Evolutionary conservation across 2,329 filamentous ascomycete species (phyloP).

Genomic region (Fusarium chuoi): DNA sequence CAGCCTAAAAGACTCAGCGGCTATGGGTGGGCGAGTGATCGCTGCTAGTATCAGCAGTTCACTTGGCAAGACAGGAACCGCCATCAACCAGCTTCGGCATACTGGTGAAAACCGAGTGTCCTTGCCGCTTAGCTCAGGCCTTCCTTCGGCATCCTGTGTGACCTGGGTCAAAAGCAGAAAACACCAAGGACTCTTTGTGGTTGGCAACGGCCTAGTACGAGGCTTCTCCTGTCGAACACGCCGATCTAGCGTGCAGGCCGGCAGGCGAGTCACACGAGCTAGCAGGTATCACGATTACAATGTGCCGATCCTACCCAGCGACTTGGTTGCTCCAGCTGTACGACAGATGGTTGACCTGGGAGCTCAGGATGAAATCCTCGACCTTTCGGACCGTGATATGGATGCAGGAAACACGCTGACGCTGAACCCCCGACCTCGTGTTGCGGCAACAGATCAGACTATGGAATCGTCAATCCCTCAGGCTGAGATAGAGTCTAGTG

Average conservation of each 20-base stretch:
- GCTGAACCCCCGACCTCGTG: constrained; percentile 54
- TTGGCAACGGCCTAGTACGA: constrained; percentile 73
- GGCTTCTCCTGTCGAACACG: constrained; percentile 70
- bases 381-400: constrained; percentile 62
- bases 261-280: constrained; percentile 63
- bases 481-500: constrained; percentile 94
- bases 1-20: constrained; percentile 68
- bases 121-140: constrained; percentile 66
- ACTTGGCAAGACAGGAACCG: constrained; percentile 76
- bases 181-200: constrained; percentile 70
- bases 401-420: constrained; percentile 66
- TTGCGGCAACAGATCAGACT: constrained; percentile 52
- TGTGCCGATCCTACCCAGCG: constrained; percentile 70
- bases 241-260: constrained; percentile 63
- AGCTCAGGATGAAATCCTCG: constrained; percentile 66
- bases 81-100: constrained; percentile 76
- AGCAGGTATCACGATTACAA: constrained; percentile 74
- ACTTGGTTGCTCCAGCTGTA: constrained; percentile 65
- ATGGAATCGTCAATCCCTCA: constrained; percentile 74
- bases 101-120: constrained; percentile 80
- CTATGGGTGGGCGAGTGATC: constrained; percentile 77
- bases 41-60: constrained; percentile 80
- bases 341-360: constrained; percentile 61
- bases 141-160: constrained; percentile 69
- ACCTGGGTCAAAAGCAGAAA: constrained; percentile 72